Conservation (phyloP, 1,284 basidiomycete genomes). For the Microbotryum lychnidis-dioicae region DNA sequence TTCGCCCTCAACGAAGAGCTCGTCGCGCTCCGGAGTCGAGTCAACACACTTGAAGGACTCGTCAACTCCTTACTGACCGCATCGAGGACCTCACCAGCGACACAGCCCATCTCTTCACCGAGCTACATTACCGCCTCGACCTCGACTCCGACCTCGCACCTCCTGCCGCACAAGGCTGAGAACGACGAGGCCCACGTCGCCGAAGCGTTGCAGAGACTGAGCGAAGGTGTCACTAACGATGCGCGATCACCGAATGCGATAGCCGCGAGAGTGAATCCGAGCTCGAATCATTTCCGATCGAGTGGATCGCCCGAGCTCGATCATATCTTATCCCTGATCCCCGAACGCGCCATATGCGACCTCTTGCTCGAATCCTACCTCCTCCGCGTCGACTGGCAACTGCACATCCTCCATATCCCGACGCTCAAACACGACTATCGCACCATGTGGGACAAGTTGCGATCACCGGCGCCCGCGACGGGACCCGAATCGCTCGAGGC, state of each 20-base stretch:
- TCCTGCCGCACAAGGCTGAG: not conserved
- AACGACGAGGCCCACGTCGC: slow-evolving; percentile 5
- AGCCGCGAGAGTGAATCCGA: no score
- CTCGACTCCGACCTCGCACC: no score
- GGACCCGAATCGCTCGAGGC: not conserved
- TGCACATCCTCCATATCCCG: slow-evolving; percentile 4
- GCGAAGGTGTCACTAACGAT: not conserved
- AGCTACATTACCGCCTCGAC: no score
- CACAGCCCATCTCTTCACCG: not conserved
- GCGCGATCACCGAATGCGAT: no score
- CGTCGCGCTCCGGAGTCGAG: not conserved
- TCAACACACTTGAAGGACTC: not conserved
- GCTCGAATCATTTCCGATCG: no score
- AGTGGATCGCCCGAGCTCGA: not conserved
- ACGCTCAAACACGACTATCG: not conserved
- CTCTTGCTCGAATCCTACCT: not conserved
- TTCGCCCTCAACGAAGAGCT: slow-evolving; percentile 8
- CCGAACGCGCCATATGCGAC: not conserved
- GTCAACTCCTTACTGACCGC: not conserved
- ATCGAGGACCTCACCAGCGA: not conserved
- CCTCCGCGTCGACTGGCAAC: not conserved
- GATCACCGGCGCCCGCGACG: not conserved
- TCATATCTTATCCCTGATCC: not conserved
- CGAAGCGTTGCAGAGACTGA: slow-evolving; percentile 1
- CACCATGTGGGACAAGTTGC: not conserved